Evolutionary conservation across 768 basidiomycete species (phyloP).

Genomic region (Tubosaeta brunneosetosa): DNA sequence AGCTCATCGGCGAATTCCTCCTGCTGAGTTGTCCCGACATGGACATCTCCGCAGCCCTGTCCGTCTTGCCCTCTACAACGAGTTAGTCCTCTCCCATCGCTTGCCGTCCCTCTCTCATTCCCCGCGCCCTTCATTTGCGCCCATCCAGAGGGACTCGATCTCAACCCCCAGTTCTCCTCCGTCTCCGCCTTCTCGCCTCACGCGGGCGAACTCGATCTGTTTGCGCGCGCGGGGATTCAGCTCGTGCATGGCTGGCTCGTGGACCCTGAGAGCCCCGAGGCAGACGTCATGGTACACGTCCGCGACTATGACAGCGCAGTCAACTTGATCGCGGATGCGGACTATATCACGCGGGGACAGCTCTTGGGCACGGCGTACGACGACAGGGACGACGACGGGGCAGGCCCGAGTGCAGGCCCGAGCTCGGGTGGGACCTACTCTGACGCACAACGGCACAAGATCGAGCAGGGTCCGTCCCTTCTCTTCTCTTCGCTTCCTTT

Average conservation of each 20-base stretch:
- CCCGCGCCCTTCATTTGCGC: not conserved
- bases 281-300: conserved; percentile 44
- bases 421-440: conserved; percentile 30
- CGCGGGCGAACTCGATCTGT: conserved; percentile 79
- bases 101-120: not conserved
- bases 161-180: conserved; percentile 80
- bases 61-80: conserved; percentile 56
- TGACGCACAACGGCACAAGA: conserved; percentile 53
- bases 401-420: conserved; percentile 14
- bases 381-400: conserved; percentile 26
- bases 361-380: conserved; percentile 45
- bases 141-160: conserved; percentile 72
- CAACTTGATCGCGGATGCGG: conserved; percentile 72
- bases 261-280: conserved; percentile 49
- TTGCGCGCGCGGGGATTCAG: conserved; percentile 73
- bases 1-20: conserved; percentile 80
- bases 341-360: conserved; percentile 61
- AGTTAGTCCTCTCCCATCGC: conserved; percentile 42
- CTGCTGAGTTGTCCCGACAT: conserved; percentile 47
- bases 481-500: not conserved
- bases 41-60: conserved; percentile 29
- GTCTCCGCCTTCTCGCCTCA: conserved; percentile 64
- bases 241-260: conserved; percentile 83
- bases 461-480: conserved; percentile 60
- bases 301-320: conserved; percentile 74